Evolutionary conservation across 208 protist species (phyloP).

Genomic region (Herpetomonas tarakana): DNA sequence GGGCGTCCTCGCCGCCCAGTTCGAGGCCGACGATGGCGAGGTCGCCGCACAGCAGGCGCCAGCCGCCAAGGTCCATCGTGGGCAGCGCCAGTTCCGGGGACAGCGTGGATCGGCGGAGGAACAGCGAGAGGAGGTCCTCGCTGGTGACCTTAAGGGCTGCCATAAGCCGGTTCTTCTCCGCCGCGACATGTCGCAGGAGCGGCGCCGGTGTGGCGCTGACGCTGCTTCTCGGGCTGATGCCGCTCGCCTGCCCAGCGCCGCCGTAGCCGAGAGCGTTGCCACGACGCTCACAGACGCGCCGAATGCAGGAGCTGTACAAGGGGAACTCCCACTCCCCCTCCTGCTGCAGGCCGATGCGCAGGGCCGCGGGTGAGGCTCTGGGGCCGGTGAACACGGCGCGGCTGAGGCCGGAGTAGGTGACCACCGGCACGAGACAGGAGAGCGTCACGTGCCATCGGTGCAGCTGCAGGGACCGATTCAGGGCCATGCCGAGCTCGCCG

Average conservation of each 20-base stretch:
- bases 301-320: constrained; percentile 30
- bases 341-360: constrained; percentile 62
- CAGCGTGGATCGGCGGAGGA: constrained; percentile 47
- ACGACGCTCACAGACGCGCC: constrained; percentile 12
- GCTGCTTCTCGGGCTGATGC: neutral
- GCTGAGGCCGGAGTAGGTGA: constrained; percentile 77
- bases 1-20: constrained; percentile 5
- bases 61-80: constrained; percentile 68
- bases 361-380: constrained; percentile 44
- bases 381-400: constrained; percentile 83
- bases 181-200: constrained; percentile 4
- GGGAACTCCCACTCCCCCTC: constrained; percentile 48
- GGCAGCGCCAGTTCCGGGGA: constrained; percentile 68
- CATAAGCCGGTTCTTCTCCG: constrained; percentile 24
- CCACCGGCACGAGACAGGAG: constrained; percentile 76
- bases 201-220: constrained; percentile 1
- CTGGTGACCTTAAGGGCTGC: constrained; percentile 16
- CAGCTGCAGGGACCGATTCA: constrained; percentile 77
- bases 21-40: constrained; percentile 41
- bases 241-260: neutral
- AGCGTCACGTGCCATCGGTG: constrained; percentile 87
- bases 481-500: constrained; percentile 65
- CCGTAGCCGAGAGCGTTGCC: neutral
- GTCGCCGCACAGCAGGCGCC: constrained; percentile 75
- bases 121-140: constrained; percentile 67